Evolutionary conservation across 805 yeast genomes (phyloP).

Genomic region (Candida endomychidarum): DNA sequence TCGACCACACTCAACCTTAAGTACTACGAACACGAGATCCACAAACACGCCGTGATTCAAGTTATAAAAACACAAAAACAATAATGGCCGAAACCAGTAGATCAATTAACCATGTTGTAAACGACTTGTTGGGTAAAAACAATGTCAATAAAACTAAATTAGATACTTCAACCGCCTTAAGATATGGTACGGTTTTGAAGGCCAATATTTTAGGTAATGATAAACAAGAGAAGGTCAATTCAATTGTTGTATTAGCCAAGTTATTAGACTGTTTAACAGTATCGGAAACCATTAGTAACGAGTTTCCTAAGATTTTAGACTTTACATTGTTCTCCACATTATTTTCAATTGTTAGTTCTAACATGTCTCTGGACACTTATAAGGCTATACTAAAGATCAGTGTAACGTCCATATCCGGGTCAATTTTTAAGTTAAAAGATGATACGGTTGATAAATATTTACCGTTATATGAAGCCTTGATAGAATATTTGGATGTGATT

Average conservation of each 20-base stretch:
- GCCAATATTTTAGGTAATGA: constrained; percentile 45
- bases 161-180: constrained; percentile 32
- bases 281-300: constrained; percentile 11
- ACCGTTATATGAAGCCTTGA: constrained; percentile 37
- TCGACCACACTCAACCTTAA: too few species aligned
- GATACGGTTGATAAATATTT: constrained; percentile 34
- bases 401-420: constrained; percentile 42
- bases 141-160: constrained; percentile 29
- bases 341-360: constrained; percentile 40
- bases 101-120: constrained; percentile 43
- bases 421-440: constrained; percentile 38
- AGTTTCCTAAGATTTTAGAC: constrained; percentile 37
- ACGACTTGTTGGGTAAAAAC: constrained; percentile 40
- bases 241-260: constrained; percentile 54
- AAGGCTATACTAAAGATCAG: constrained; percentile 46
- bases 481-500: constrained; percentile 40
- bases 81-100: constrained; percentile 41
- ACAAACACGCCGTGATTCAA: too few species aligned
- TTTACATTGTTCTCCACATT: constrained; percentile 39
- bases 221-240: constrained; percentile 51
- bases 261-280: constrained; percentile 43
- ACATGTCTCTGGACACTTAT: constrained; percentile 46
- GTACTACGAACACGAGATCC: too few species aligned
- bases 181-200: constrained; percentile 38
- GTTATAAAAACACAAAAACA: neutral